These are phyloP conservation scores for Aspergillus felis DNA, from an alignment of 2,329 filamentous ascomycete genomes.

Conservation along the genomic window DNA sequence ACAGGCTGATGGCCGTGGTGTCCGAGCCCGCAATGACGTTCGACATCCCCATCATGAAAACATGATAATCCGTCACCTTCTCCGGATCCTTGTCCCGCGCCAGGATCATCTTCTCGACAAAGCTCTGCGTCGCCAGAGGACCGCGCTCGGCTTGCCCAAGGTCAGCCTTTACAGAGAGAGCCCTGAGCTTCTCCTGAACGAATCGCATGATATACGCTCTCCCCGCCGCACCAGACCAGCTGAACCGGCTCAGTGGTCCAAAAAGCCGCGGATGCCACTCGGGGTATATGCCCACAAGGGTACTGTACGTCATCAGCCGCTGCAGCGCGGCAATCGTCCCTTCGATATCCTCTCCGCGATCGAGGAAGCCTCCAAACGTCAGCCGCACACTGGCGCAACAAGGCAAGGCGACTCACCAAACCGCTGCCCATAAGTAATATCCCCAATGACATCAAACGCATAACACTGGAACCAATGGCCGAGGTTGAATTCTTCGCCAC, in stretches of 20 bases:
- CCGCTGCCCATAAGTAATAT: conserved; percentile 43
- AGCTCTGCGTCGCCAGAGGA: conserved; percentile 27
- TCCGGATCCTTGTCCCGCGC: conserved; percentile 42
- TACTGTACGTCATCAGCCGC: conserved; percentile 33
- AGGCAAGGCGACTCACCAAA: conserved; percentile 16
- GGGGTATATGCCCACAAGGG: conserved; percentile 42
- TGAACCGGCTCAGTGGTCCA: conserved; percentile 24
- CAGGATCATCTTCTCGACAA: conserved; percentile 42
- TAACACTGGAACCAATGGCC: conserved; percentile 37
- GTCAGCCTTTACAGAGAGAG: conserved; percentile 17
- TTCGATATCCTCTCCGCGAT: conserved; percentile 44
- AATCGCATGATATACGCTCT: conserved; percentile 31
- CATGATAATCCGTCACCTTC: conserved; percentile 39
- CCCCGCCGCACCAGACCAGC: conserved; percentile 28
- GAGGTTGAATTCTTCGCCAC: conserved; percentile 32
- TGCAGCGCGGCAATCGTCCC: conserved; percentile 42
- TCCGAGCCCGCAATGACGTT: conserved; percentile 36
- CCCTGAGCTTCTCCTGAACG: conserved; percentile 29
- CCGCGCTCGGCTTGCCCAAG: background rate
- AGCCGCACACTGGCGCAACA: background rate
- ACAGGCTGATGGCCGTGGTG: conserved; percentile 50
- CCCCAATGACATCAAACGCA: conserved; percentile 46
- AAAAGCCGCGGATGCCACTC: conserved; percentile 37
- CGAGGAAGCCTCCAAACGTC: conserved; percentile 36
- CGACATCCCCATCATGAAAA: conserved; percentile 36